phyloP scores from a whole-genome alignment of 192 early-diverging fungal species.

The Gryganskiella cystojenkinii region DNA sequence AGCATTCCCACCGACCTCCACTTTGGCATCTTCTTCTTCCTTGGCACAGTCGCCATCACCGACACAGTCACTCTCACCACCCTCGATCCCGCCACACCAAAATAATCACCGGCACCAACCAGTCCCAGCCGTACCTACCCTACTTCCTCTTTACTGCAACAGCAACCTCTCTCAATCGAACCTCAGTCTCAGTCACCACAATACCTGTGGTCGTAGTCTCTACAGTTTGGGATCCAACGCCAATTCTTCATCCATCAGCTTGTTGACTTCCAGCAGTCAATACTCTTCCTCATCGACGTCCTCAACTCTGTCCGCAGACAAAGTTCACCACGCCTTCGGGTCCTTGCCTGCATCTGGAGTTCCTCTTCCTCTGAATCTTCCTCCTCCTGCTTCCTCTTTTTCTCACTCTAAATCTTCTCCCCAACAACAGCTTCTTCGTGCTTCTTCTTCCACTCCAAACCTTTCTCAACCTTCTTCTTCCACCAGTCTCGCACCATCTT shows the following conservation, averaged over 20 bases:
- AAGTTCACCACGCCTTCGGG: constrained; percentile 39
- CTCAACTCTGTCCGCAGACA: constrained; percentile 16
- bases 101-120: too few relatives aligned
- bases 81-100: too few relatives aligned
- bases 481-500: neutral
- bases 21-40: neutral
- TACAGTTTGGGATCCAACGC: constrained; percentile 25
- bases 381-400: constrained; percentile 6
- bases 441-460: constrained; percentile 2
- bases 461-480: neutral
- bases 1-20: constrained; percentile 9
- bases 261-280: constrained; percentile 27
- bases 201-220: constrained; percentile 14
- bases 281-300: constrained; percentile 8
- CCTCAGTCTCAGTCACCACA: constrained; percentile 21
- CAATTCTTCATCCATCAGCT: constrained; percentile 17
- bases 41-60: neutral
- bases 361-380: neutral
- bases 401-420: neutral
- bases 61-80: neutral
- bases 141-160: constrained; percentile 18
- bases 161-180: constrained; percentile 8
- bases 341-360: constrained; percentile 28
- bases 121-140: too few relatives aligned
- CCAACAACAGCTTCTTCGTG: neutral